A percentile compares a stretch with the other conserved stretches of the same genome.
Evolutionary conservation across 148 eudicot species (phyloP).

Genomic region (Silene latifolia): DNA sequence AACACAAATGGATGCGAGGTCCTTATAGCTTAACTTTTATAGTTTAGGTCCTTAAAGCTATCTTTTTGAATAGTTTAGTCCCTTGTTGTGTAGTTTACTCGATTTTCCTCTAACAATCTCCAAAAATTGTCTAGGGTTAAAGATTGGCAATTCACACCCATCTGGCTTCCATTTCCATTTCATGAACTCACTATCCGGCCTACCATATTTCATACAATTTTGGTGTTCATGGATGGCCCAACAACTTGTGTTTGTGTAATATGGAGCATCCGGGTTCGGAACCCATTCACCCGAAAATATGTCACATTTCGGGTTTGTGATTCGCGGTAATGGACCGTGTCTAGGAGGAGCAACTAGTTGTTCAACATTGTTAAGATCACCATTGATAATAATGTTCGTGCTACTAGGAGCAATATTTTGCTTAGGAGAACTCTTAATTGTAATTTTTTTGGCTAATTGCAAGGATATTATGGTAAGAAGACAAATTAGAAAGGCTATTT

Average conservation of each 20-base stretch:
- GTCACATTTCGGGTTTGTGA: constrained; percentile 35
- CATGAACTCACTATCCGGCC: constrained; percentile 46
- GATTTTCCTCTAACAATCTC: constrained; percentile 45
- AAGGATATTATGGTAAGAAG: constrained; percentile 30
- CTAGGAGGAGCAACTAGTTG: constrained; percentile 1
- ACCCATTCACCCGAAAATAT: constrained; percentile 60
- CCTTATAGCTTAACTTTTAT: too few relatives aligned
- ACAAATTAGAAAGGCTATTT: constrained; percentile 24
- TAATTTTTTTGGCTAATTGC: constrained; percentile 18
- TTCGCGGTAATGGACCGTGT: constrained; percentile 9
- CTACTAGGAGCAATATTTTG: background rate
- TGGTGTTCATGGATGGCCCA: constrained; percentile 53
- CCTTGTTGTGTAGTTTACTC: too few relatives aligned
- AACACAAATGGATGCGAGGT: too few relatives aligned
- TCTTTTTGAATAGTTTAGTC: too few relatives aligned
- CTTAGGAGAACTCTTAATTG: background rate
- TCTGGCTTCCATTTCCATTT: constrained; percentile 60
- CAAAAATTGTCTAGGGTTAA: constrained; percentile 42
- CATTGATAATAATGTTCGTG: background rate
- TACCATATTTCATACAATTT: constrained; percentile 46
- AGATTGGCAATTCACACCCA: constrained; percentile 40
- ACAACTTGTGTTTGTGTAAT: constrained; percentile 42
- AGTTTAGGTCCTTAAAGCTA: too few relatives aligned
- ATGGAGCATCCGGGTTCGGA: constrained; percentile 47
- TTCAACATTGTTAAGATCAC: too few relatives aligned